These are phyloP conservation scores for Xylona heveae DNA, from an alignment of 495 filamentous ascomycete genomes.

Conservation along the genomic window DNA sequence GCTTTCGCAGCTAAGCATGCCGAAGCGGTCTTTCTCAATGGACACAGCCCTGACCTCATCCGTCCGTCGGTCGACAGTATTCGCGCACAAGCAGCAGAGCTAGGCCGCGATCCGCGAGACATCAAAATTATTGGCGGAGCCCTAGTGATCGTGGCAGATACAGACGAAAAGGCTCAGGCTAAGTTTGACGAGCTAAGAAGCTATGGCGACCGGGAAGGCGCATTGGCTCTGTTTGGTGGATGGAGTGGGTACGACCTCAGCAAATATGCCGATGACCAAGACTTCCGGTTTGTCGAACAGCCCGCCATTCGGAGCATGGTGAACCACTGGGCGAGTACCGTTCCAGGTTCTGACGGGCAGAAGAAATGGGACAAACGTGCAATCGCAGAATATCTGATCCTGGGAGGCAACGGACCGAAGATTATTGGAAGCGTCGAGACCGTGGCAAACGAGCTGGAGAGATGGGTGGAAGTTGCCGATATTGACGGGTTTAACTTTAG, in stretches of 20 bases:
- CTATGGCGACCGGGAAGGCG: constrained; percentile 35
- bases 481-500: constrained; percentile 35
- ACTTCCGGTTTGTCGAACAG: constrained; percentile 19
- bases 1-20: constrained; percentile 41
- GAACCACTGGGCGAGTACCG: constrained; percentile 12
- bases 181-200: constrained; percentile 26
- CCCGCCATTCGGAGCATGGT: constrained; percentile 12
- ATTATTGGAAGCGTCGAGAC: constrained; percentile 23
- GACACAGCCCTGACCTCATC: constrained; percentile 23
- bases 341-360: constrained; percentile 22
- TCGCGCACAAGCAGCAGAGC: constrained; percentile 18
- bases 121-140: constrained; percentile 31
- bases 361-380: constrained; percentile 47
- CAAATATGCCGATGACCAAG: constrained; percentile 30
- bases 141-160: constrained; percentile 25
- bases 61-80: constrained; percentile 27
- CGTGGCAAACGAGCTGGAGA: constrained; percentile 27
- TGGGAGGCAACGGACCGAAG: constrained; percentile 32
- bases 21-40: constrained; percentile 32
- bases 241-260: constrained; percentile 37
- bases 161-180: constrained; percentile 28
- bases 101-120: constrained; percentile 23
- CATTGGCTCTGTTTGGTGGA: constrained; percentile 35
- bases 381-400: constrained; percentile 32
- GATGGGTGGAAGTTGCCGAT: constrained; percentile 23